Base-by-base conservation (phyloP, 768 basidiomycete species). In the Suillus clintonianus region DNA sequence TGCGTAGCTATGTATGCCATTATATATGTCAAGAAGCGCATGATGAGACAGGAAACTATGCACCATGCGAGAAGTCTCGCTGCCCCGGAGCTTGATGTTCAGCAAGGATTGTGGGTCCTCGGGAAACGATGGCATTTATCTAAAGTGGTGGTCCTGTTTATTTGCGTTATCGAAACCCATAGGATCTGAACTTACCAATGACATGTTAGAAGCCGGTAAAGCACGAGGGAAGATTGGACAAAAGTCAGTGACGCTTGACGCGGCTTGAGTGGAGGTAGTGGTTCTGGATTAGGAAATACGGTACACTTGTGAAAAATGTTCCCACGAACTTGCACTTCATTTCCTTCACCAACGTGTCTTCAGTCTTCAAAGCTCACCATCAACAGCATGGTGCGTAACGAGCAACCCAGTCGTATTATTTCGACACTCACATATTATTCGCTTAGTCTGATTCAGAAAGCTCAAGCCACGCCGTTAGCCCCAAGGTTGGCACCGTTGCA, bases 1-100 rank as follows among this genome's bases (percentile, higher is more conserved):
- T 93, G 87, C 1, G 89, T 91, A 19, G 93, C 93, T 93, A 68
- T 19, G 59, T 58, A 34, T n/a, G 51, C 30, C 36, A 27, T 56
- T 64, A 50, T 43, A 24, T 34, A 50, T 43, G 30, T 34, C 58
- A 60, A 56, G 48, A 30, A 41, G 32, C 7, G 39, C 19, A 57
- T 19, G 17, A 41, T 19, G 19, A 45, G 53, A 37, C 45, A 59
- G 39, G 8, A 48, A 42, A 39, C 22, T 32, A 27, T 57, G 7
- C 19, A 89, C 95, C 95, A 85, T 93, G 90, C 51, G 94, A 94
- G 81, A 97, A 95, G 76, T 96, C 89, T 60, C 90, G 87, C 64
- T 89, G 83, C 53, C 90, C 92, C 0, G 74, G 69, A 10, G 85
- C 85, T 69, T 90, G 87, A 74, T 94, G 89, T 71, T 96, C 94